Evolutionary conservation across 768 basidiomycete species (phyloP), one percentile per base, ranked within the genome.

Genomic region (Boletales sp.): DNA sequence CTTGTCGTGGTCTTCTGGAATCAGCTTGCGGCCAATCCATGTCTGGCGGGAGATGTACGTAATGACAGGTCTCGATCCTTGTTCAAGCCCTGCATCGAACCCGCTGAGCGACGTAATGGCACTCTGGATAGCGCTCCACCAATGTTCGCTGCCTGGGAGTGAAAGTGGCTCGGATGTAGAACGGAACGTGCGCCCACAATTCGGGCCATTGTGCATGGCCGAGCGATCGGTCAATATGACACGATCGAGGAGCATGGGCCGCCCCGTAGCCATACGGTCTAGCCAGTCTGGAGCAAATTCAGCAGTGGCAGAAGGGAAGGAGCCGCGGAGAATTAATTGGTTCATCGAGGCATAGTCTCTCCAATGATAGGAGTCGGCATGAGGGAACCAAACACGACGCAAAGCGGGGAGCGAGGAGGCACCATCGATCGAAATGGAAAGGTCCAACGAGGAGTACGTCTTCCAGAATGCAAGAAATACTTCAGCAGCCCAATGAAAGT

Each of bases 401-500:
- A 86, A 79, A 2, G 86, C 74, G 1, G 90, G 87, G 32, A 96
- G 83, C 6, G 73, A 67, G 1, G 90, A 89, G 41, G 78, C 78
- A 8, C 90, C 92, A 40, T 76, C 70, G 0, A 79, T 56, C 3
- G 82, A 68, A 45, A 94, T 92, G 18, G 67, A 69, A 2, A 80
- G 78, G 64, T 94, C 91, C 11, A 95, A 73, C 2, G 89, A 83
- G 32, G 90, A 79, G 66, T 94, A 95, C 0, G 92, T 84, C 8
- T 91, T 80, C 94, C 94, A 95, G 58, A 94, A 81, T 36, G 94
- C 94, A 56, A 91, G 90, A 72, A 89, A 86, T 17, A 94, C 80
- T 63, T 97, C 94, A 5, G 94, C 93, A 31, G 87, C 82, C 82
- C 89, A 94, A 61, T 97, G 93, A 65, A 93, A 95, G 65, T 94